Evolutionary conservation across 2,329 filamentous ascomycete species (phyloP).

Genomic region (Paracorniculantispora psalliotae): DNA sequence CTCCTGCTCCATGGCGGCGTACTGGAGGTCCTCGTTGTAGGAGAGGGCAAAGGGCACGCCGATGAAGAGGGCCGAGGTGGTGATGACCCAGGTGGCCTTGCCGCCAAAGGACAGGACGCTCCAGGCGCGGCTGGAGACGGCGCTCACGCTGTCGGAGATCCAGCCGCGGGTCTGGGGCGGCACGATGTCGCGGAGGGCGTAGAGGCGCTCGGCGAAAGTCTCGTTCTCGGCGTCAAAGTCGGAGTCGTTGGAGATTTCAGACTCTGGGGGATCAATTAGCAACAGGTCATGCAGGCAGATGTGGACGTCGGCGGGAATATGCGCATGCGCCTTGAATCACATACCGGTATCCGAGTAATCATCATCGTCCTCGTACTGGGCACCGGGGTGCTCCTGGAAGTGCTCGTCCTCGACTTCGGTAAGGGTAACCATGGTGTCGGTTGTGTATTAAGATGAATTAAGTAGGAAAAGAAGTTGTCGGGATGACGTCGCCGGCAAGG

Average conservation of each 20-base stretch:
- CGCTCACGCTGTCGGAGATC: constrained; percentile 57
- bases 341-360: constrained; percentile 92
- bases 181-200: constrained; percentile 70
- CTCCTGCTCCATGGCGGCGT: constrained; percentile 96
- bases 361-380: constrained; percentile 82
- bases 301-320: too few species aligned
- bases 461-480: not conserved
- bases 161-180: constrained; percentile 66
- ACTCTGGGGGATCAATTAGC: constrained; percentile 48
- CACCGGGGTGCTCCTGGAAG: constrained; percentile 67
- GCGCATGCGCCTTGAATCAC: constrained; percentile 21
- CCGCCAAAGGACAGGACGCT: constrained; percentile 66
- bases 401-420: constrained; percentile 96
- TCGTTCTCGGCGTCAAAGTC: constrained; percentile 58
- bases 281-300: not conserved
- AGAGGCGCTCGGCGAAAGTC: constrained; percentile 62
- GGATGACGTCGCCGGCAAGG: not conserved
- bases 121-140: constrained; percentile 45
- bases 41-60: constrained; percentile 92
- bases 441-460: constrained; percentile 15
- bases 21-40: constrained; percentile 92
- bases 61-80: constrained; percentile 81
- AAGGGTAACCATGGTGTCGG: constrained; percentile 80
- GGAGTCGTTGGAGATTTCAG: constrained; percentile 77
- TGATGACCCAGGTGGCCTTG: constrained; percentile 85